Percentiles rank a stretch among this genome's conserved stretches.
Conservation (phyloP, 163 green algal species). For the Botryococcus braunii region DNA sequence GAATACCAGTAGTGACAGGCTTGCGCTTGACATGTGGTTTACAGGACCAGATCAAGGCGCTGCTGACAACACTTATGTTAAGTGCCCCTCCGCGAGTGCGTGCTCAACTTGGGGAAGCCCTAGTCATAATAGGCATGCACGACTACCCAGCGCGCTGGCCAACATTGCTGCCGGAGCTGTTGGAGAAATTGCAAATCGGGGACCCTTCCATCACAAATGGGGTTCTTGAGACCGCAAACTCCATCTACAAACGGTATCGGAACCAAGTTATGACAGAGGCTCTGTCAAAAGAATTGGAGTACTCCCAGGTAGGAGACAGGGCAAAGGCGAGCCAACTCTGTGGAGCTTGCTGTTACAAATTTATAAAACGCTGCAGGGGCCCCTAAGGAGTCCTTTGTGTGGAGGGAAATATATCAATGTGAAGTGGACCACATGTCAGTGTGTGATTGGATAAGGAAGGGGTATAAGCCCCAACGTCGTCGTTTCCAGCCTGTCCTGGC, state of each 20-base stretch:
- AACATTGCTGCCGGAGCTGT: conserved; percentile 82
- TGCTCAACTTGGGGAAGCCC: conserved; percentile 84
- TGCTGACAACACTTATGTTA: conserved; percentile 85
- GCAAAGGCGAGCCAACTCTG: no score
- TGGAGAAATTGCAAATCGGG: conserved; percentile 47
- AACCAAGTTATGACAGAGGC: conserved; percentile 41
- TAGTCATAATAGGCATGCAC: conserved; percentile 78
- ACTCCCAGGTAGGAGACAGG: no score
- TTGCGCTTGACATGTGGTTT: no score
- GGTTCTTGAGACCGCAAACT: conserved; percentile 79
- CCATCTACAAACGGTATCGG: conserved; percentile 77
- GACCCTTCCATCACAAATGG: conserved; percentile 26
- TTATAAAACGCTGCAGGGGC: conserved; percentile 30
- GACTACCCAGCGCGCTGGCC: conserved; percentile 89
- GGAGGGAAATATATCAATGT: no score
- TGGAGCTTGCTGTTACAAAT: no score
- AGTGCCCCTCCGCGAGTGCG: conserved; percentile 63
- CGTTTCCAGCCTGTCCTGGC: no score
- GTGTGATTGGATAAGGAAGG: no score
- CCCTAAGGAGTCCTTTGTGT: no score
- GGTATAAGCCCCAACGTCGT: no score
- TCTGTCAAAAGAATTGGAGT: conserved; percentile 53
- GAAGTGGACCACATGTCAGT: no score
- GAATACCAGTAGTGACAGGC: no score
- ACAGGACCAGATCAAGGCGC: conserved; percentile 76